Evolutionary conservation across 768 basidiomycete genomes (phyloP).

Genomic region (Mycena chlorophos): DNA sequence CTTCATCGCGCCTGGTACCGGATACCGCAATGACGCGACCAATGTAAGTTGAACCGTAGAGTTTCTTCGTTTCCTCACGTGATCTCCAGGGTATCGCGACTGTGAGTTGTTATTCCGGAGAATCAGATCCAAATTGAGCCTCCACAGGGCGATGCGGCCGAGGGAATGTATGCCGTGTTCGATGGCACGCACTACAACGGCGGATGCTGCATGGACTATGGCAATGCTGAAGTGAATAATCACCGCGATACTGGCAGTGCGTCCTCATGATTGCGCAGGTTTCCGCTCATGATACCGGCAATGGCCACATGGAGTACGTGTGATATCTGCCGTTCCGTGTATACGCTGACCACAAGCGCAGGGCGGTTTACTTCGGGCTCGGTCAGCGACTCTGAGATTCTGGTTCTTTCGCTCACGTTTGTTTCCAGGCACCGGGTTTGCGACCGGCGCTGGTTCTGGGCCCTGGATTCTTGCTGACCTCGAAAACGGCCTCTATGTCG

Average conservation of each 20-base stretch:
- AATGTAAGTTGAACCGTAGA: too few relatives aligned
- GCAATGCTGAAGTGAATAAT: constrained; percentile 17
- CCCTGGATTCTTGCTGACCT: constrained; percentile 17
- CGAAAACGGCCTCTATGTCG: constrained; percentile 13
- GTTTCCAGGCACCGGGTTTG: too few relatives aligned
- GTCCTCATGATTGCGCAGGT: background rate
- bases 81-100: constrained; percentile 18
- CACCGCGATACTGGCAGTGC: constrained; percentile 1
- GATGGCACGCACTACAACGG: constrained; percentile 20
- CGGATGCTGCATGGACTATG: constrained; percentile 18
- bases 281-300: background rate
- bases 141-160: constrained; percentile 11
- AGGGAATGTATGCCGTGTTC: constrained; percentile 18
- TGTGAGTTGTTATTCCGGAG: constrained; percentile 10
- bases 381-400: constrained; percentile 3
- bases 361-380: too few relatives aligned
- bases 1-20: constrained; percentile 11
- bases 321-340: too few relatives aligned
- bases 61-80: too few relatives aligned
- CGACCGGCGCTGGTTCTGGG: constrained; percentile 14
- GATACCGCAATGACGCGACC: constrained; percentile 11
- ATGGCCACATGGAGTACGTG: constrained; percentile 14
- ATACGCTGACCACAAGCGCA: too few relatives aligned
- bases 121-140: constrained; percentile 2
- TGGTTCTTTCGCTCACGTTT: constrained; percentile 7